phyloP scores from a whole-genome alignment of 2,329 filamentous ascomycete genomes.

The Metarhizium humberi region DNA sequence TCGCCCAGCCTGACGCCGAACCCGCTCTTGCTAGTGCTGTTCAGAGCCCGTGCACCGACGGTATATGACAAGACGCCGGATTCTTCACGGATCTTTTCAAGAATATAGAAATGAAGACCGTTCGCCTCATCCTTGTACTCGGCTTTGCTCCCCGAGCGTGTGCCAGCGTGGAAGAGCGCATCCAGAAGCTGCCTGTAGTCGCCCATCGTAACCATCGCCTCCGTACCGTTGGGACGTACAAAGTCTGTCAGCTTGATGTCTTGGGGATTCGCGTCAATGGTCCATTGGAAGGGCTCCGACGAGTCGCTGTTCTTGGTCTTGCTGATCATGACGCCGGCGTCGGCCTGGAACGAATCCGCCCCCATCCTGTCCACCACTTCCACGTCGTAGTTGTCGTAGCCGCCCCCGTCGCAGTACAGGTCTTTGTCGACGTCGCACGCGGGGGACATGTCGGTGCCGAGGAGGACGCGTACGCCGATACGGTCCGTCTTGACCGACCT shows the following conservation, averaged over 20 bases:
- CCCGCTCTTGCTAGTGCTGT: slow-evolving; percentile 15
- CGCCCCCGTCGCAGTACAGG: slow-evolving; percentile 37
- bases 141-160: slow-evolving; percentile 38
- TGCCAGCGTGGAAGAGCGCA: slow-evolving; percentile 33
- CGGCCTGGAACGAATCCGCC: slow-evolving; percentile 40
- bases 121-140: slow-evolving; percentile 37
- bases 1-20: slow-evolving; percentile 26
- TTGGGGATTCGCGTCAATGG: slow-evolving; percentile 39
- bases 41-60: slow-evolving; percentile 35
- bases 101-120: slow-evolving; percentile 38
- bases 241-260: slow-evolving; percentile 42
- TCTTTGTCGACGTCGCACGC: slow-evolving; percentile 27
- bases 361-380: slow-evolving; percentile 46
- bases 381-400: slow-evolving; percentile 41
- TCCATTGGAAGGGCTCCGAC: slow-evolving; percentile 40
- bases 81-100: slow-evolving; percentile 31
- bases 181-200: slow-evolving; percentile 42
- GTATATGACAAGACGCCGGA: slow-evolving; percentile 34
- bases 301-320: slow-evolving; percentile 38
- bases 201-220: slow-evolving; percentile 34
- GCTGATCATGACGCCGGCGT: slow-evolving; percentile 42
- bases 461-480: slow-evolving; percentile 37
- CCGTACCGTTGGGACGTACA: slow-evolving; percentile 36
- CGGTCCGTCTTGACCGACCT: slow-evolving; percentile 32
- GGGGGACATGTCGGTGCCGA: slow-evolving; percentile 30